Conservation (phyloP, 192 early-diverging fungal species). For the Coemansia sp. region DNA sequence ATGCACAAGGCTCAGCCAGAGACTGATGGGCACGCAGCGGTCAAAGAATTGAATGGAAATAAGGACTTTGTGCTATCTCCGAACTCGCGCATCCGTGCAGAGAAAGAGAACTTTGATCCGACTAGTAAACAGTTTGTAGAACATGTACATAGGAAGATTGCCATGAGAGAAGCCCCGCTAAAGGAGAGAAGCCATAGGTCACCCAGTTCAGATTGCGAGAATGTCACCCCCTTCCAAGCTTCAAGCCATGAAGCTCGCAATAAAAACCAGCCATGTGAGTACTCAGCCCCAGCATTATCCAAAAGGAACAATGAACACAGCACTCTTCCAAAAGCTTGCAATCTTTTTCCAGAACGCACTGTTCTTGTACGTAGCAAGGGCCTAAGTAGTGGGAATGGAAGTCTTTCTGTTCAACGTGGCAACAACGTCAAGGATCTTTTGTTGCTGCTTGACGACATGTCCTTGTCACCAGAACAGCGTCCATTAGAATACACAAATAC, state of each 20-base stretch:
- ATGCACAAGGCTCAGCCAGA: background rate
- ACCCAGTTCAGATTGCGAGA: background rate
- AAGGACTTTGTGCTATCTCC: conserved; percentile 27
- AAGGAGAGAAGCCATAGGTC: background rate
- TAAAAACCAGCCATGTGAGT: background rate
- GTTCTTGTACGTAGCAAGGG: background rate
- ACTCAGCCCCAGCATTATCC: too few species aligned
- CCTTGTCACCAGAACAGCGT: background rate
- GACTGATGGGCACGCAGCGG: background rate
- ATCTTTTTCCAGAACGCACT: background rate
- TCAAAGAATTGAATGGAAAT: conserved; percentile 16
- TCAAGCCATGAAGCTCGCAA: background rate
- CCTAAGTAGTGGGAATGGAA: background rate
- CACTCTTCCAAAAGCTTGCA: background rate
- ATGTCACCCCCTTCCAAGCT: background rate
- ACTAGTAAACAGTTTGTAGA: conserved; percentile 22
- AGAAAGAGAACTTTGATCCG: conserved; percentile 50
- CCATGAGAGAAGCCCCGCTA: background rate
- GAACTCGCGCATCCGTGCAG: conserved; percentile 23
- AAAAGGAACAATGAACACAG: background rate
- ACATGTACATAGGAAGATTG: background rate
- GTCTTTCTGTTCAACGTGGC: background rate
- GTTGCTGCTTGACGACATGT: conserved; percentile 1
- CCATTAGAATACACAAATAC: background rate
- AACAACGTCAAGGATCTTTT: background rate